Evolutionary conservation across 176 grass and related monocot species (phyloP), one percentile per base, ranked within the genome.

Genomic region (Hordeum marinum): DNA sequence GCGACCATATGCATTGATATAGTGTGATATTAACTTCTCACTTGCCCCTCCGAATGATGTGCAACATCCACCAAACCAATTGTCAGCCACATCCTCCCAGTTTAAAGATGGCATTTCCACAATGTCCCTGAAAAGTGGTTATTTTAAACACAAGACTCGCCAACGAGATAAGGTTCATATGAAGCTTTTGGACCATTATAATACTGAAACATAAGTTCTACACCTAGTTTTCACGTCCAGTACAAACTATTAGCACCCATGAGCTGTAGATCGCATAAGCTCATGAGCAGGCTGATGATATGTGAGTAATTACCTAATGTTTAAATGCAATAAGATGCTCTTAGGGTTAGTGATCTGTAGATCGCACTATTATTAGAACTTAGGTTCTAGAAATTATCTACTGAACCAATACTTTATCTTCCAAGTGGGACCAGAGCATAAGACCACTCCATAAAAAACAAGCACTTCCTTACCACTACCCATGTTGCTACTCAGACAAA

Each of bases 41-140:
- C 88, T 79, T 72, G 78, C 71, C 76, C 90, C 91, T 54, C 93
- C 95, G 87, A 98, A 98, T 75, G 95, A 92, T 73, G 91, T 95
- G 91, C 95, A 98, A 75, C 95, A 98, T 76, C 90, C 84, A 72
- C 95, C 93, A 85, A 92, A 95, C 95, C 95, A 98, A 79, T 98
- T 98, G 84, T 98, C 95, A 83, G 91, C 89, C n/a, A 95, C 91
- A 61, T 98, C 93, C 80, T 78, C 89, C 91, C 95, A 95, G 61
- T 93, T 86, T 36, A 83, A 71, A 8, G 95, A 98, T 69, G 95
- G 95, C 93, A 98, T 95, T 93, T 98, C 89, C 85, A 91, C 74
- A 69, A 98, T 87, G 57, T 90, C 59, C 57, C 95, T 98, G 87
- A 57, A 81, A 77, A 66, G 69, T 45, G 1, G 36, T 40, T 24